Base-by-base conservation (phyloP, 345 rosid genomes). In the Luvunga scandens region DNA sequence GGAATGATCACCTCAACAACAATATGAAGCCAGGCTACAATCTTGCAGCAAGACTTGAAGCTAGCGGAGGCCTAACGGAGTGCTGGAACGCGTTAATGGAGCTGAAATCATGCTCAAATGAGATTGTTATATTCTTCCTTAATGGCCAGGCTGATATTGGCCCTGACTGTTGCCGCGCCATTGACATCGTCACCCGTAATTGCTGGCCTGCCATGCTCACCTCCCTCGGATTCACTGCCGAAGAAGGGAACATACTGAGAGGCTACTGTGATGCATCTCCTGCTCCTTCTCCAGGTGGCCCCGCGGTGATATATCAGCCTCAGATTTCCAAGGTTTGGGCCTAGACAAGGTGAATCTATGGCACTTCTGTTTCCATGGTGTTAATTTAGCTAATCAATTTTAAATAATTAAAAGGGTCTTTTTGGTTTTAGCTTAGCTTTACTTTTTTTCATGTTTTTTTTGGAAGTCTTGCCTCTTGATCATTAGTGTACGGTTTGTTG, bases 141-240 rank as follows among this genome's bases (percentile, higher is more conserved):
- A 87, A 90, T 18, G 98, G 95, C 0, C 81, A 89, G 77, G 80
- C 94, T 16, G 76, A 76, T 71, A 82, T 95, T 9, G 94, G 93
- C 3, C 83, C 80, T 0, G 82, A 73, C 6, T 95, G 98, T 71
- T 95, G 98, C 31, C 74, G 77, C 7, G 89, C 94, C 50, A 87
- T 93, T 18, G 89, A 83, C 2, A 69, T 86, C 24, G 88, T 93
- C 1, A 90, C 90, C 0, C 86, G 75, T 9, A 77, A 84, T 27
- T 95, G 98, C 77, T 95, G 98, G 98, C 98, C 98, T 2, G 82
- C 92, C 0, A 90, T 94, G 97, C 90, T 93, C 25, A 84, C 89
- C 56, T 89, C 97, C 34, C 84, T 90, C 4, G 94, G 98, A 0
- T 90, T 93, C 79, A 88, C 93, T 0, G 38, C 85, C 0, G 87